Percentiles rank a stretch among this genome's conserved stretches.
Conservation (phyloP, 345 rosid genomes). For the Hypericum androsaemum region DNA sequence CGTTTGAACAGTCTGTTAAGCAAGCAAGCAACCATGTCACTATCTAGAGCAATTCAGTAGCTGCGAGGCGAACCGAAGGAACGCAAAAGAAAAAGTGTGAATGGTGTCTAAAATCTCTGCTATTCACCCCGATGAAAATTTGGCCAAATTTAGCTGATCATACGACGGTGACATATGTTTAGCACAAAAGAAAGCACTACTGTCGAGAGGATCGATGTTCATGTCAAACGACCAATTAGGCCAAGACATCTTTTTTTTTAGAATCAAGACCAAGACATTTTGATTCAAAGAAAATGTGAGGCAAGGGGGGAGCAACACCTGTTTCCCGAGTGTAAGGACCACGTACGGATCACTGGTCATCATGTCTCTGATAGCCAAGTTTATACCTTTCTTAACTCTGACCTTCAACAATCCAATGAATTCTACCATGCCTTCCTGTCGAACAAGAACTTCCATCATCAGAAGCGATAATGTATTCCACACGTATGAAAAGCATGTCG, state of each 20-base stretch:
- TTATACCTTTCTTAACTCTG: constrained; percentile 56
- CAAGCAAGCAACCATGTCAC: background rate
- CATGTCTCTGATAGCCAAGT: constrained; percentile 86
- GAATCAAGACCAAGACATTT: background rate
- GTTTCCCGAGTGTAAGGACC: constrained; percentile 63
- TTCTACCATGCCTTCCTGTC: constrained; percentile 75
- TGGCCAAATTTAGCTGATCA: too few species aligned
- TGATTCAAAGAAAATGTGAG: constrained; percentile 2
- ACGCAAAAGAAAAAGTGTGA: too few species aligned
- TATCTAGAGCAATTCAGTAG: too few species aligned
- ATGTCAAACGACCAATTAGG: too few species aligned
- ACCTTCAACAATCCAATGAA: constrained; percentile 81
- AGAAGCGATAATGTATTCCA: background rate
- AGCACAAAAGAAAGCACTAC: too few species aligned
- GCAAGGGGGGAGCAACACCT: constrained; percentile 35
- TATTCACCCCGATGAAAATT: too few species aligned
- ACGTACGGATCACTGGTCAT: constrained; percentile 94
- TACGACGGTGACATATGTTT: too few species aligned
- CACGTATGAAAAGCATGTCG: background rate
- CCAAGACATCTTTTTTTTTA: background rate
- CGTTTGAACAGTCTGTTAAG: constrained; percentile 31
- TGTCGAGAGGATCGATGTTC: too few species aligned
- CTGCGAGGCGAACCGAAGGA: too few species aligned
- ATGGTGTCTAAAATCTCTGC: too few species aligned
- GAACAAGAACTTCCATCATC: constrained; percentile 18